Percentiles rank a stretch among this genome's conserved stretches.
Conservation (phyloP, 805 yeast genomes). For the Saturnispora diversa region DNA sequence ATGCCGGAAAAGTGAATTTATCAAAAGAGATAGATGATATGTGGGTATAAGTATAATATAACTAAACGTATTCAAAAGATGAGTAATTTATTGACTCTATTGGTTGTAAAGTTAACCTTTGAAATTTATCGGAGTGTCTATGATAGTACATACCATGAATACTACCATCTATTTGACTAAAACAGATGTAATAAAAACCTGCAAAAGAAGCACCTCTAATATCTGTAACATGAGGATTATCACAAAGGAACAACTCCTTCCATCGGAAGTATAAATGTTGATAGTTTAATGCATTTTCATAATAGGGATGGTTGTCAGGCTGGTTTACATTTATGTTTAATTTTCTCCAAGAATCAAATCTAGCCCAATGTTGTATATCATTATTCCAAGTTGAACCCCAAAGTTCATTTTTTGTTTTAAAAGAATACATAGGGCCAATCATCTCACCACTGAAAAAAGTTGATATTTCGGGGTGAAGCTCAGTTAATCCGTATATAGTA, state of each 20-base stretch:
- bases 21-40: neutral
- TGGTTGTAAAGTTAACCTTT: slow-evolving; percentile 55
- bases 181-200: slow-evolving; percentile 84
- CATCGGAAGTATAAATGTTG: slow-evolving; percentile 79
- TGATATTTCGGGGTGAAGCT: slow-evolving; percentile 51
- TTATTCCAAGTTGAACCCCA: slow-evolving; percentile 45
- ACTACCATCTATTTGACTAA: slow-evolving; percentile 68
- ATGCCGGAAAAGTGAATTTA: neutral
- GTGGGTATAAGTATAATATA: neutral
- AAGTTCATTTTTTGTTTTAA: slow-evolving; percentile 45
- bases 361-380: slow-evolving; percentile 60
- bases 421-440: slow-evolving; percentile 51
- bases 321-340: slow-evolving; percentile 27
- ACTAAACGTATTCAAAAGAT: slow-evolving; percentile 3
- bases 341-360: slow-evolving; percentile 34
- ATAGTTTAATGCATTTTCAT: slow-evolving; percentile 25
- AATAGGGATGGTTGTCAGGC: slow-evolving; percentile 23
- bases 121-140: slow-evolving; percentile 67
- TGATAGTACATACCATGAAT: slow-evolving; percentile 80
- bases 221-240: slow-evolving; percentile 60
- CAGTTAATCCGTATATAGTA: slow-evolving; percentile 58
- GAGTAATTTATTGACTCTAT: slow-evolving; percentile 2
- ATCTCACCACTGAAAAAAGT: slow-evolving; percentile 70
- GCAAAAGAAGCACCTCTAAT: slow-evolving; percentile 77
- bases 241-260: slow-evolving; percentile 84